Conservation (phyloP, 2,329 filamentous ascomycete species). For the Fusarium verrucosum region DNA sequence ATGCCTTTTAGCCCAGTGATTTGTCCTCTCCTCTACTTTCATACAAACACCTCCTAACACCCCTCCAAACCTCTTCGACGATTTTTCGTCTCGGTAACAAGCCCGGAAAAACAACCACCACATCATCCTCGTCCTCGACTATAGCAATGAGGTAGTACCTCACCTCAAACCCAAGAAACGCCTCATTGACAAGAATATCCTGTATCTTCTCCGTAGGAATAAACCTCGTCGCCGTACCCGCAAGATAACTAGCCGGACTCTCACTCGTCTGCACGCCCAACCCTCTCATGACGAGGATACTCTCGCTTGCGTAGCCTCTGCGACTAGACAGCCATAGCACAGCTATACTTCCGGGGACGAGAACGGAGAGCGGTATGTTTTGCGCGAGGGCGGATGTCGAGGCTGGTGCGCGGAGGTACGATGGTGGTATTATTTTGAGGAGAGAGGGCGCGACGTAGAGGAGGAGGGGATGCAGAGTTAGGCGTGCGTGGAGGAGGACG, state of each 20-base stretch:
- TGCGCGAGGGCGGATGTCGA: slow-evolving; percentile 48
- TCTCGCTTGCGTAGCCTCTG: slow-evolving; percentile 73
- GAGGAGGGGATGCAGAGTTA: slow-evolving; percentile 49
- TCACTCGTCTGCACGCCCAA: slow-evolving; percentile 89
- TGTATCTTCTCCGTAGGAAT: slow-evolving; percentile 93
- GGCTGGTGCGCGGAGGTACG: slow-evolving; percentile 47
- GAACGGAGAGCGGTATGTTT: slow-evolving; percentile 51
- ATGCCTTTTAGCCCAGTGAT: slow-evolving; percentile 21
- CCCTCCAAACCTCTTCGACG: slow-evolving; percentile 90
- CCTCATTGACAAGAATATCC: slow-evolving; percentile 94
- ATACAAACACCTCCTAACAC: slow-evolving; percentile 82
- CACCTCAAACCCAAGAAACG: slow-evolving; percentile 91
- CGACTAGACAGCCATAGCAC: slow-evolving; percentile 57
- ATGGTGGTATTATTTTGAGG: slow-evolving; percentile 23
- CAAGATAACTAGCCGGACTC: slow-evolving; percentile 69
- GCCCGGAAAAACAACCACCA: slow-evolving; percentile 93
- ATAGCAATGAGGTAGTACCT: slow-evolving; percentile 89
- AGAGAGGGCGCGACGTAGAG: slow-evolving; percentile 24
- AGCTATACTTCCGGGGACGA: slow-evolving; percentile 50
- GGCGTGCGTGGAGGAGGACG: slow-evolving; percentile 61
- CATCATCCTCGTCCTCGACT: slow-evolving; percentile 85
- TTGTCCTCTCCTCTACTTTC: slow-evolving; percentile 54
- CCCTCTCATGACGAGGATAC: slow-evolving; percentile 85
- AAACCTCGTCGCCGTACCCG: slow-evolving; percentile 60
- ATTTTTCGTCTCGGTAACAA: slow-evolving; percentile 78